Evolutionary conservation across 2,329 filamentous ascomycete species (phyloP).

Genomic region (Xylaria digitata): DNA sequence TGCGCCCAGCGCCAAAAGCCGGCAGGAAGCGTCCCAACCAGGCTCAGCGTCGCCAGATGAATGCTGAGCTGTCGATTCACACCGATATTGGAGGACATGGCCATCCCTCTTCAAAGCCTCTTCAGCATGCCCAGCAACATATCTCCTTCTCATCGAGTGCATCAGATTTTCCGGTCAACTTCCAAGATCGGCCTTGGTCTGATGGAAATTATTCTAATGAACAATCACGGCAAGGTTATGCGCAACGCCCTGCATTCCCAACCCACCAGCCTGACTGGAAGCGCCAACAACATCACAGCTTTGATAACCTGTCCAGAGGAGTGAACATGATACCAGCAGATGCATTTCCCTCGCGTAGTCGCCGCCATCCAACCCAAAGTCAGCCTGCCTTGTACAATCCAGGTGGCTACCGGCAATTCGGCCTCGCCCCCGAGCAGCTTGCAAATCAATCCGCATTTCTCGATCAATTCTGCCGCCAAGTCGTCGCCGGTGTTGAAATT

Average conservation of each 20-base stretch:
- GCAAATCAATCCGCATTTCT: slow-evolving; percentile 61
- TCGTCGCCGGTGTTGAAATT: slow-evolving; percentile 72
- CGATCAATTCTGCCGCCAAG: slow-evolving; percentile 59
- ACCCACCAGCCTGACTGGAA: slow-evolving; percentile 42
- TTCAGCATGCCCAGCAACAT: slow-evolving; percentile 32
- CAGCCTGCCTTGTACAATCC: slow-evolving; percentile 51
- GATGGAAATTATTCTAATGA: slow-evolving; percentile 25
- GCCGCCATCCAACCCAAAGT: slow-evolving; percentile 35
- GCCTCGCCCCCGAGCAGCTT: slow-evolving; percentile 58
- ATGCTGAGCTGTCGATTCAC: slow-evolving; percentile 66
- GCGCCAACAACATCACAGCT: slow-evolving; percentile 38
- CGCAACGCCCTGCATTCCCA: slow-evolving; percentile 33
- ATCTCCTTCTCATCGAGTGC: slow-evolving; percentile 49
- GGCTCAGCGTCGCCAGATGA: slow-evolving; percentile 72
- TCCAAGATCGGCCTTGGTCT: slow-evolving; percentile 35
- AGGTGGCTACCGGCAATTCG: slow-evolving; percentile 45
- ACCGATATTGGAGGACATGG: slow-evolving; percentile 58
- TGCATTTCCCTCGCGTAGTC: slow-evolving; percentile 42
- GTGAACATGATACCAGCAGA: slow-evolving; percentile 43
- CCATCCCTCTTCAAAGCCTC: slow-evolving; percentile 42
- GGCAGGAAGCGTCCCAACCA: slow-evolving; percentile 69
- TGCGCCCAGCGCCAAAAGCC: slow-evolving; percentile 45
- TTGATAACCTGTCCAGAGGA: slow-evolving; percentile 38
- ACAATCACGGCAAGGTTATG: slow-evolving; percentile 37
- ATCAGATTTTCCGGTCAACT: slow-evolving; percentile 38